A percentile compares a stretch with the other conserved stretches of the same genome.
Evolutionary conservation across 306 rosid species (phyloP).

Genomic region (Vigna angularis): DNA sequence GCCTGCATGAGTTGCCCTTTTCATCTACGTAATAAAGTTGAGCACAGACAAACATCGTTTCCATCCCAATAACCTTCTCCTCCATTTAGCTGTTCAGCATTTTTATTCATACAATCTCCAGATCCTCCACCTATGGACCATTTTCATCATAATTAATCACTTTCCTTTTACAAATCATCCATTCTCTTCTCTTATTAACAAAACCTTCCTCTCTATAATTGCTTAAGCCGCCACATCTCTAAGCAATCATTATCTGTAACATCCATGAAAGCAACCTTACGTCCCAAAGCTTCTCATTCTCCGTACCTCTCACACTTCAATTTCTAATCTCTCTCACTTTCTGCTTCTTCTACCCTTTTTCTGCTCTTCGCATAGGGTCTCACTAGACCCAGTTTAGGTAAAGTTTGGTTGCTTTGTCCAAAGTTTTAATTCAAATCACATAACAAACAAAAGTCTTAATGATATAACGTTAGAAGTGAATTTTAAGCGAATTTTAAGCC

Average conservation of each 20-base stretch:
- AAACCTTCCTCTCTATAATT: conserved; percentile 4
- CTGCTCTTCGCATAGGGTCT: no score
- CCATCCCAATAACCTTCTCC: conserved; percentile 17
- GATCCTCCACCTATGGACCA: neutral
- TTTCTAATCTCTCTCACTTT: conserved; percentile 8
- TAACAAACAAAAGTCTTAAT: no score
- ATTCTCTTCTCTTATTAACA: neutral
- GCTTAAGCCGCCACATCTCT: conserved; percentile 39
- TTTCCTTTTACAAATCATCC: neutral
- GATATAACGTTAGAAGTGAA: no score
- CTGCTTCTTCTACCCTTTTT: neutral
- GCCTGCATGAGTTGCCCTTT: conserved; percentile 80
- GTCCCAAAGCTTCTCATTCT: conserved; percentile 41
- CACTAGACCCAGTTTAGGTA: neutral
- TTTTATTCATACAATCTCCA: conserved; percentile 18
- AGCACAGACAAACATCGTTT: conserved; percentile 36
- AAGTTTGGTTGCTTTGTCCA: neutral
- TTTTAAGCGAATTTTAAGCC: no score
- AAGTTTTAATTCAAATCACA: neutral
- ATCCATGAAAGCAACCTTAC: conserved; percentile 37
- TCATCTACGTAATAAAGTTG: conserved; percentile 57
- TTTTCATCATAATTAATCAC: neutral
- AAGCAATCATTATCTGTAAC: conserved; percentile 46
- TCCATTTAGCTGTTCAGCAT: neutral
- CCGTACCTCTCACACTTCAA: conserved; percentile 13